Evolutionary conservation across 208 protist species (phyloP).

Genomic region (Porcisia deanei): DNA sequence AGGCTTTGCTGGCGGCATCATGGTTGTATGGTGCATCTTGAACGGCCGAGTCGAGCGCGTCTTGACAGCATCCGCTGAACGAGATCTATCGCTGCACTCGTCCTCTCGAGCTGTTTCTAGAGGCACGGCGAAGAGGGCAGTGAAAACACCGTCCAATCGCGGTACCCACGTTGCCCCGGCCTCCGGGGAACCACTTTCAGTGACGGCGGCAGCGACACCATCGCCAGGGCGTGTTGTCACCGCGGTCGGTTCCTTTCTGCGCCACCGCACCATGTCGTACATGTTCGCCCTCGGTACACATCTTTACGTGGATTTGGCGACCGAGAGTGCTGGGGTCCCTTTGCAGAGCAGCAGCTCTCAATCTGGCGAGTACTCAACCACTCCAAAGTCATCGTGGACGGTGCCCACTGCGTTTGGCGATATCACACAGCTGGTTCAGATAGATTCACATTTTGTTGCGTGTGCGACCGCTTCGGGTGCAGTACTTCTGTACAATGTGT

Average conservation of each 20-base stretch:
- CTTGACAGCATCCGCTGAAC: constrained; percentile 14
- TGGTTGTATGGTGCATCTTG: constrained; percentile 83
- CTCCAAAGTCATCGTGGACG: constrained; percentile 52
- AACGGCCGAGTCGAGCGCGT: constrained; percentile 71
- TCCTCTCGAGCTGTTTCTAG: background rate
- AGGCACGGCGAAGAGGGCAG: background rate
- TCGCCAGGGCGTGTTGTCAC: constrained; percentile 48
- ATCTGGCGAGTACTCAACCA: constrained; percentile 65
- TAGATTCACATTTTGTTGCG: constrained; percentile 60
- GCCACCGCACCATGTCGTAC: constrained; percentile 61
- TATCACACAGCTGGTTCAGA: constrained; percentile 48
- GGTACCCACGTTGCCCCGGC: background rate
- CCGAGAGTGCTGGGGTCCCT: background rate
- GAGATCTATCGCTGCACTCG: background rate
- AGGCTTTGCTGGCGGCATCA: constrained; percentile 71
- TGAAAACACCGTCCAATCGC: background rate
- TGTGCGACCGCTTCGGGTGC: constrained; percentile 75
- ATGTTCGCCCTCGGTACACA: constrained; percentile 54
- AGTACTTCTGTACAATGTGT: constrained; percentile 73
- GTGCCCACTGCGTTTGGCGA: constrained; percentile 53
- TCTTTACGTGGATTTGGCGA: constrained; percentile 41
- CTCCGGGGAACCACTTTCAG: background rate
- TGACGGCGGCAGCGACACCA: background rate
- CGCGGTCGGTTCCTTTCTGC: constrained; percentile 66
- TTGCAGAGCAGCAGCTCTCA: constrained; percentile 30